Evolutionary conservation across 164 flowering plant genomes (phyloP), one percentile per base, ranked within the genome.

Genomic region (Echeveria elegans): DNA sequence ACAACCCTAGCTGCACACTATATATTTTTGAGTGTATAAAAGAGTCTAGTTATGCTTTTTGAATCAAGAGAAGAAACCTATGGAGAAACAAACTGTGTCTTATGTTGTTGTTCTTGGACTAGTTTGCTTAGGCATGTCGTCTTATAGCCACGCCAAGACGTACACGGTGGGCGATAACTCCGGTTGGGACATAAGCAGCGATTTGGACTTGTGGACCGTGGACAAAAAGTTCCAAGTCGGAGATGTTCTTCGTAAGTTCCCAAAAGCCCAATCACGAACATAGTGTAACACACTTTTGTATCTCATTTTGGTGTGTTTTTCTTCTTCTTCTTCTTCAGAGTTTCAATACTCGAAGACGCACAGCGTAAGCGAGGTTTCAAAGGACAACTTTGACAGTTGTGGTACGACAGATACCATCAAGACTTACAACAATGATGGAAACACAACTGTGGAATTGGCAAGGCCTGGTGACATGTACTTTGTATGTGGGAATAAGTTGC

Each of bases 171-270:
- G 66, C 3, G 66, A 63, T 31, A 32, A 29, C 29, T 63, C 66
- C 3, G 66, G 66, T 14, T 63, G 66, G 66, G 66, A 63, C 66
- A 63, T 63, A 37, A 63, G 66, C 26, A 63, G 14, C 45, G 66
- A 63, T n/a, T 41, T 63, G 29, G 47, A 63, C 30, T 36, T 40
- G 21, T 63, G 66, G 66, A 36, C 47, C 6, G 29, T 15, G 11
- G 66, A 40, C 43, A 36, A 63, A 41, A 32, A 63, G 11, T 63
- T 63, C 66, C 26, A 34, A 40, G 66, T 43, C 47, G 47, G 47
- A 21, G 66, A 63, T 26, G 26, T 40, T 63, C 66, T 63, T 34
- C 26, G 66, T 63, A 37, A 34, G 66, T 30, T 24, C 18, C 47
- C 10, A 0, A 9, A 4, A 41, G 14, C 32, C 38, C 2, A 31